Conservation (phyloP, 257 asterid genomes). For the Solanum virginianum region DNA sequence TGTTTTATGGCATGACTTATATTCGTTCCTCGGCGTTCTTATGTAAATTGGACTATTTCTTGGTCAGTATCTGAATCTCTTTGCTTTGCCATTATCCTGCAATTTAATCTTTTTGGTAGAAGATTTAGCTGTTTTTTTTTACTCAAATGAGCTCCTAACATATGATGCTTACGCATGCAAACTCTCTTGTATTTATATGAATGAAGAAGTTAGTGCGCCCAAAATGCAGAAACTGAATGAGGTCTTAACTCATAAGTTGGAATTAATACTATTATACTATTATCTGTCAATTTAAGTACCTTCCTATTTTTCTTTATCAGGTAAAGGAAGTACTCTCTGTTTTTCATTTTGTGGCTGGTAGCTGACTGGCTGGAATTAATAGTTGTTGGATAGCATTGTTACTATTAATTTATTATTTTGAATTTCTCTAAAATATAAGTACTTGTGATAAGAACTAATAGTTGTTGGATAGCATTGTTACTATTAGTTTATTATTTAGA, state of each 20-base stretch:
- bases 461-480: no score
- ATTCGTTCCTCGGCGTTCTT: no score
- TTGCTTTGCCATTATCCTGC: background rate
- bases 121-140: background rate
- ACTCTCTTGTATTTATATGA: background rate
- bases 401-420: background rate
- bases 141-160: background rate
- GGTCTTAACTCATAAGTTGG: background rate
- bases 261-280: background rate
- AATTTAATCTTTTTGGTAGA: background rate
- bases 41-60: no score
- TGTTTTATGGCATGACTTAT: no score
- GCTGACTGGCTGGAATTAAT: background rate
- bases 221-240: background rate
- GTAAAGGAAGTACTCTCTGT: background rate
- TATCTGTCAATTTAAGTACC: background rate
- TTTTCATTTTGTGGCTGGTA: background rate
- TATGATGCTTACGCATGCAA: background rate
- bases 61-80: constrained; percentile 22
- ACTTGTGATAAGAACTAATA: no score
- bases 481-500: no score
- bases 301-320: background rate
- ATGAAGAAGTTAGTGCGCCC: background rate
- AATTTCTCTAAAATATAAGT: background rate
- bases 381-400: background rate